Percentiles rank a stretch among this genome's conserved stretches.
Conservation (phyloP, 2,329 filamentous ascomycete genomes). For the Fusarium sp. region DNA sequence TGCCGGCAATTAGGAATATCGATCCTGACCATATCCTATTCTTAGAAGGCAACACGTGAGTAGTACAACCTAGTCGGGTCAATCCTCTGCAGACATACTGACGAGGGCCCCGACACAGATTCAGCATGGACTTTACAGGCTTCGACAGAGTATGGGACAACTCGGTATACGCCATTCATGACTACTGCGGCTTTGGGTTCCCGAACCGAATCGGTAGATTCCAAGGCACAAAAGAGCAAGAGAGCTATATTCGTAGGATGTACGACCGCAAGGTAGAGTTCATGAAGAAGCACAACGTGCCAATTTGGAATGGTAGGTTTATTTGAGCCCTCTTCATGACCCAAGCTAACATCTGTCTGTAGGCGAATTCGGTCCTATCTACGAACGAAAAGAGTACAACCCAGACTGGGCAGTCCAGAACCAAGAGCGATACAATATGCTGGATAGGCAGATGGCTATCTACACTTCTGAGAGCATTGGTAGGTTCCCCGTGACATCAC, state of each 20-base stretch:
- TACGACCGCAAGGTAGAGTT: constrained; percentile 55
- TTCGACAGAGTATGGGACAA: constrained; percentile 53
- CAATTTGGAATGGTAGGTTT: constrained; percentile 53
- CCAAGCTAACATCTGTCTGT: no score
- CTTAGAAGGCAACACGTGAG: constrained; percentile 58
- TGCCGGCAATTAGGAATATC: constrained; percentile 49
- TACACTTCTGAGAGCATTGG: constrained; percentile 43
- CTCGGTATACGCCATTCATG: constrained; percentile 61
- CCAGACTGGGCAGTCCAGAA: constrained; percentile 40
- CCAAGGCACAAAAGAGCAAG: constrained; percentile 51
- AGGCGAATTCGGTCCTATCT: constrained; percentile 62
- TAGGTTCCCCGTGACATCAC: not conserved
- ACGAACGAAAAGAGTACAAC: constrained; percentile 50
- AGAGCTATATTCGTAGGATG: constrained; percentile 40
- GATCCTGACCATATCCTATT: constrained; percentile 59
- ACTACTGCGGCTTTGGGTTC: constrained; percentile 63
- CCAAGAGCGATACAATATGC: constrained; percentile 51
- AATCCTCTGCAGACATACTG: accelerated
- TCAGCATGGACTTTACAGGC: constrained; percentile 42
- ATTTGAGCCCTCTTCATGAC: no score
- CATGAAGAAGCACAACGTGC: constrained; percentile 51
- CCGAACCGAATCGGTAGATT: constrained; percentile 50
- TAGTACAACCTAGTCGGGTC: no score
- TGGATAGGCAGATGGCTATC: constrained; percentile 52
- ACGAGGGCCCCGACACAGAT: constrained; percentile 1